Conservation (phyloP, 495 filamentous ascomycete genomes). For the Penicillium argentinense region DNA sequence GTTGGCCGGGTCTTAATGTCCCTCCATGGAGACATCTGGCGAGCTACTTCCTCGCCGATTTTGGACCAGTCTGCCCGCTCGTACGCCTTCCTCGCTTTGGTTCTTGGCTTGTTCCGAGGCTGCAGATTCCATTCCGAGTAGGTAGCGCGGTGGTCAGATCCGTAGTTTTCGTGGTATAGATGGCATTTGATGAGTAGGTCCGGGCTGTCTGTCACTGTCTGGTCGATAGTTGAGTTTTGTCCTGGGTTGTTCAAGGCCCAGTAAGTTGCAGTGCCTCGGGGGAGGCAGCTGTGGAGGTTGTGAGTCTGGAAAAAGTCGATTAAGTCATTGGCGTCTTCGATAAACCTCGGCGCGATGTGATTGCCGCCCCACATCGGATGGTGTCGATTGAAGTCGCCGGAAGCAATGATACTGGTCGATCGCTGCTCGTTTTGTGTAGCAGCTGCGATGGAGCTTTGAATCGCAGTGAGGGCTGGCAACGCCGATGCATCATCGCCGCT, state of each 20-base stretch:
- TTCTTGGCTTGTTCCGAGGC: conserved; percentile 1
- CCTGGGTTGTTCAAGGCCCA: conserved; percentile 19
- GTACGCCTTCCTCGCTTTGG: conserved; percentile 20
- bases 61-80: conserved; percentile 24
- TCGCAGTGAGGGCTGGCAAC: conserved; percentile 9
- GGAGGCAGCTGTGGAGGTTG: too few species aligned
- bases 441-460: conserved; percentile 16
- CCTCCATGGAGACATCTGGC: conserved; percentile 7
- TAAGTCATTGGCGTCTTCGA: conserved; percentile 19
- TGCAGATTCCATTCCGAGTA: conserved; percentile 25
- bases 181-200: conserved; percentile 16
- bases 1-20: conserved; percentile 10
- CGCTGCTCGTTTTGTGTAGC: neutral
- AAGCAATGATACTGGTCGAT: conserved; percentile 14
- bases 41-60: conserved; percentile 16
- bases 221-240: conserved; percentile 18
- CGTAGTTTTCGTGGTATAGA: conserved; percentile 23
- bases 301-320: conserved; percentile 19
- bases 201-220: conserved; percentile 13
- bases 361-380: conserved; percentile 21
- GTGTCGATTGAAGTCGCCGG: too few species aligned
- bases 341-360: conserved; percentile 7
- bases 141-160: too few species aligned
- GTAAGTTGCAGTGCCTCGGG: conserved; percentile 16
- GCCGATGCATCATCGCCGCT: neutral